Percentiles rank a stretch among this genome's conserved stretches.
phyloP scores from a whole-genome alignment of 1,139 yeast species.

The Blastobotrys aristatus region DNA sequence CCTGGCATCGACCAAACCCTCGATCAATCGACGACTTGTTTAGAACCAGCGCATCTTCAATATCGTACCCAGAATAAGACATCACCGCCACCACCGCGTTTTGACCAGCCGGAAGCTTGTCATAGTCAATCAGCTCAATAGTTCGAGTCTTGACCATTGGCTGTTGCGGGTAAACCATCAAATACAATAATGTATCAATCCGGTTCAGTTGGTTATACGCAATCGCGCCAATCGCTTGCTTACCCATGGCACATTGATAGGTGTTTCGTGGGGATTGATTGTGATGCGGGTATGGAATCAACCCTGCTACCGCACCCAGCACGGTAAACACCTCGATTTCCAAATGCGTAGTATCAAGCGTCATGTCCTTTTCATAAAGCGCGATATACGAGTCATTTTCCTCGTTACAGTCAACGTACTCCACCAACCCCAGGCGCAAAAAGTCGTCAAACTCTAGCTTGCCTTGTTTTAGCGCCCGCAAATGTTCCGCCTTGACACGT shows the following conservation, averaged over 20 bases:
- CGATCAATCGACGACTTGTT: conserved; percentile 91
- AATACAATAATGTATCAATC: conserved; percentile 86
- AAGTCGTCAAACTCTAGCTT: conserved; percentile 86
- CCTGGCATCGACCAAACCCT: conserved; percentile 98
- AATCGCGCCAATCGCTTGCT: conserved; percentile 98
- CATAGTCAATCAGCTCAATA: conserved; percentile 90
- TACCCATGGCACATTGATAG: conserved; percentile 99
- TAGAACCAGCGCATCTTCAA: conserved; percentile 95
- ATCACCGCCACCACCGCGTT: conserved; percentile 98
- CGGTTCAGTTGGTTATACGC: conserved; percentile 95
- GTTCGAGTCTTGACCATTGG: conserved; percentile 99
- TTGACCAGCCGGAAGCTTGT: conserved; percentile 97
- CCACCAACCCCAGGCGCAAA: conserved; percentile 79
- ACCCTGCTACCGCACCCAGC: conserved; percentile 96
- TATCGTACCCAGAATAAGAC: conserved; percentile 99
- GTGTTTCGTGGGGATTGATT: conserved; percentile 99
- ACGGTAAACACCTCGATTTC: conserved; percentile 97
- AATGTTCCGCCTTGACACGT: conserved; percentile 66
- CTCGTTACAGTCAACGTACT: conserved; percentile 94
- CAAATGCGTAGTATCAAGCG: conserved; percentile 67
- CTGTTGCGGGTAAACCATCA: conserved; percentile 98
- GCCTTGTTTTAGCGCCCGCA: conserved; percentile 55
- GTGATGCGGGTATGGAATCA: conserved; percentile 99
- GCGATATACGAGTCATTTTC: conserved; percentile 96
- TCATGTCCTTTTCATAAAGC: conserved; percentile 65